Base-by-base conservation (phyloP, 1,284 basidiomycete species). In the Pterula multifida region DNA sequence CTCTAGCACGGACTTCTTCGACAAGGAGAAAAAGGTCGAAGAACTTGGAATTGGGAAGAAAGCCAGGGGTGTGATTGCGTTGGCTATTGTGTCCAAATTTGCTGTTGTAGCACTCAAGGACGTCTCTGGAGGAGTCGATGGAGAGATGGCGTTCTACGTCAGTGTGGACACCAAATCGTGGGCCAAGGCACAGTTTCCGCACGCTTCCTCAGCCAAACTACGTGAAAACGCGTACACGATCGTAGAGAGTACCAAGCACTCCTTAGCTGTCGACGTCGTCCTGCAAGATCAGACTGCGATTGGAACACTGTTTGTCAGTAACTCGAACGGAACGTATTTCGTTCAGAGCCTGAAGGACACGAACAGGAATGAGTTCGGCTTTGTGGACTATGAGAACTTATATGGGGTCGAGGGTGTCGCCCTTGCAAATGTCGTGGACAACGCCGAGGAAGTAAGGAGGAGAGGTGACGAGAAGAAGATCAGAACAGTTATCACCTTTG, bases 151-250 rank as follows among this genome's bases (percentile, higher is more conserved):
- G 46, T 71, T 96, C 3, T 95, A 90, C 59, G 89, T 94, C 32
- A 80, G 86, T 0, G 73, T 88, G 2, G 86, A 96, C 63, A 84
- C 86, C 3, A 72, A 77, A 56, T 76, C 72, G 2, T 96, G 91
- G 91, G 83, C 84, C 1, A 78, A 81, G 56, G 88, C 85, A 2
- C 77, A 78, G 50, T 94, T 95, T 69, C 91, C 91, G 3, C 90
- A 92, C 58, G 86, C 89, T 2, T 79, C 79, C 0, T 83, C 81
- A 6, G 84, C 88, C 3, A 75, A 77, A 39, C 73, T 94, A 2
- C 75, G 80, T 3, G 90, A 94, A 65, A 93, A 92, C 60, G 90
- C 89, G 6, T 98, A 98, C 64, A 98, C 95, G 0, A 84, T 98
- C 55, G 88, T 98, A 52, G 93, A 98, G 64, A 86, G 83, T 13